Base-by-base conservation (phyloP, 495 filamentous ascomycete genomes). In the Xanthoparmelia taractica region DNA sequence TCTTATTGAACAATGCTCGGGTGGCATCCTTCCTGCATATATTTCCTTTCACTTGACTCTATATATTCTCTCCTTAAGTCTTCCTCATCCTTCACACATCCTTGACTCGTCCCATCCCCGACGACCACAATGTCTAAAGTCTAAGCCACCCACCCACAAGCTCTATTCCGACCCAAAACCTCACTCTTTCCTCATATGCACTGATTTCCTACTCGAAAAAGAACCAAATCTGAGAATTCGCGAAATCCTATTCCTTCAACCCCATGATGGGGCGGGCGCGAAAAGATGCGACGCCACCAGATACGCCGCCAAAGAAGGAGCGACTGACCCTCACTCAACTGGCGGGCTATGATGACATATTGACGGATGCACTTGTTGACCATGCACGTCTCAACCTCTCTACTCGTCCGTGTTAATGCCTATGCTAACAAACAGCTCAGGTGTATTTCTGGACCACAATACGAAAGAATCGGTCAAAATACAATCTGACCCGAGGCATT, bases 301-400 rank as follows among this genome's bases (percentile, higher is more conserved):
- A 67, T 25, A 61, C 50, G 20, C 41, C 57, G 17, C 58, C 68
- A 6, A 71, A 69, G 33, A 69, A 67, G 74, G 84, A 88, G 65
- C 86, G 84, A 68, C 78, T 97, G 66, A 96, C 91, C 17, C 78
- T 97, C 62, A 84, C 84, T 45, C 92, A 96, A 76, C 78, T 99
- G 63, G 86, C 90, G 34, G 87, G 87, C 61, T 97, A 97, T 78
- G 94, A 99, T 76, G 94, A 99, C 73, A 85, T 99, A 67, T 81
- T 96, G 66, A 97, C 94, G 0, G 95, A 99, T 85, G 87, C 89
- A 63, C 86, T 99, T 40, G 85, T 99, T 48, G 94, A 99, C 76
- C 89, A 90, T 74, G 94, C 97, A 81, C 72, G 90, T 80, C 33
- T 48, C 66, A 66, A 23, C 25, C 56, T 27, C 58, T n/a, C 63